Evolutionary conservation across 257 asterid species (phyloP), one percentile per base, ranked within the genome.

Genomic region (Salvia splendens): DNA sequence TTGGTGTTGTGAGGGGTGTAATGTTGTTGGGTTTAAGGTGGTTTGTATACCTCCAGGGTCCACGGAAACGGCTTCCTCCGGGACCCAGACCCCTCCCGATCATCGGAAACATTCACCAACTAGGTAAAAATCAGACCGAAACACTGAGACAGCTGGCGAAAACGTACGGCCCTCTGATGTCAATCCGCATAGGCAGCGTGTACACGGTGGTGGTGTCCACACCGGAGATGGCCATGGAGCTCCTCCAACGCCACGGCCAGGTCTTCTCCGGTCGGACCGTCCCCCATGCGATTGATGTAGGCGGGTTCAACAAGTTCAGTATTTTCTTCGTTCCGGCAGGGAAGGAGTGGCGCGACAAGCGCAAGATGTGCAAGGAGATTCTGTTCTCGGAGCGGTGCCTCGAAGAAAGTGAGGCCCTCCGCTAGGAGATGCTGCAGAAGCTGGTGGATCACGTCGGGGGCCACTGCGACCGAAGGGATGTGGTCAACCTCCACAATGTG

Each of bases 171-270:
- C n/a, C n/a, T n/a, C n/a, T n/a, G n/a, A n/a, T n/a, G n/a, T n/a
- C n/a, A n/a, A n/a, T n/a, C n/a, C n/a, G n/a, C n/a, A n/a, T n/a
- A n/a, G n/a, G n/a, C n/a, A n/a, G n/a, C n/a, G n/a, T n/a, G n/a
- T n/a, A n/a, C n/a, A n/a, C n/a, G n/a, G n/a, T n/a, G n/a, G n/a
- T n/a, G n/a, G n/a, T n/a, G n/a, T n/a, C n/a, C n/a, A n/a, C n/a
- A n/a, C n/a, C n/a, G n/a, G n/a, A n/a, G n/a, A n/a, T 78, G 42
- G 82, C 84, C 15, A 71, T 53, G 41, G 75, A 73, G 64, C 57
- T 73, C 0, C 71, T 82, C 6, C 68, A 68, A 5, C 75, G 67
- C 15, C 61, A 80, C 30, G 84, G 79, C n/a, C 56, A 56, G 1
- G 58, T 49, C 0, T 68, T 68, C 17, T 20, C 42, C 14, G 62